phyloP scores from a whole-genome alignment of 768 basidiomycete genomes.

The Lactifluus rugatus region DNA sequence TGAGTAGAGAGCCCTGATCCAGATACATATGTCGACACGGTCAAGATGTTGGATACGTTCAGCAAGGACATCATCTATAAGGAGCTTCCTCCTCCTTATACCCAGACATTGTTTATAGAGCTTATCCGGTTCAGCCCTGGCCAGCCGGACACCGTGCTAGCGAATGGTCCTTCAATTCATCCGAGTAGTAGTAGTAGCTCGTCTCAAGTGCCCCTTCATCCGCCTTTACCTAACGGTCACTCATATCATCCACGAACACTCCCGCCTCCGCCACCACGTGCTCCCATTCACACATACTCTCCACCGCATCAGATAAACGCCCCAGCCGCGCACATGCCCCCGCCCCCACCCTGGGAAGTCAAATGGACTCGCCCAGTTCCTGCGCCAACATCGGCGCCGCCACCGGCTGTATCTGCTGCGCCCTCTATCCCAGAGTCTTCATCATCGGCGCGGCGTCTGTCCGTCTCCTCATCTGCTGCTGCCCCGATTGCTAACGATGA shows the following conservation, averaged over 20 bases:
- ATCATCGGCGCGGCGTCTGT: constrained; percentile 13
- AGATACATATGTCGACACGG: constrained; percentile 61
- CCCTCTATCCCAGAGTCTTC: constrained; percentile 17
- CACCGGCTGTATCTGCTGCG: constrained; percentile 18
- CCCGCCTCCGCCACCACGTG: constrained; percentile 28
- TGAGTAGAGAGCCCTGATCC: constrained; percentile 37
- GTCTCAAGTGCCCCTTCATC: constrained; percentile 18
- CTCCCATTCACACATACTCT: constrained; percentile 16
- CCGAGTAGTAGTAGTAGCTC: constrained; percentile 18
- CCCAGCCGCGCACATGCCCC: constrained; percentile 24
- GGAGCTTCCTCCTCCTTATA: constrained; percentile 53
- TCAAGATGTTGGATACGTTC: constrained; percentile 63
- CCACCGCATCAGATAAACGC: constrained; percentile 6
- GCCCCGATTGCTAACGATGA: background rate
- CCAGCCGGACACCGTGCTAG: constrained; percentile 34
- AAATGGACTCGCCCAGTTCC: constrained; percentile 24
- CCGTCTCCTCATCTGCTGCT: background rate
- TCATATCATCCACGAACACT: constrained; percentile 7
- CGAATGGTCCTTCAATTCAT: constrained; percentile 21
- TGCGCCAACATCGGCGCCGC: background rate
- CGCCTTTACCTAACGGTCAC: constrained; percentile 5
- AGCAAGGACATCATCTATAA: constrained; percentile 65
- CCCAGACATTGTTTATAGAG: constrained; percentile 64
- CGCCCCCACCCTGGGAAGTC: constrained; percentile 31
- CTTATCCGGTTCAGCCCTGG: constrained; percentile 55